Evolutionary conservation across 768 basidiomycete species (phyloP).

Genomic region (Rubroboletus pulcherrimus): DNA sequence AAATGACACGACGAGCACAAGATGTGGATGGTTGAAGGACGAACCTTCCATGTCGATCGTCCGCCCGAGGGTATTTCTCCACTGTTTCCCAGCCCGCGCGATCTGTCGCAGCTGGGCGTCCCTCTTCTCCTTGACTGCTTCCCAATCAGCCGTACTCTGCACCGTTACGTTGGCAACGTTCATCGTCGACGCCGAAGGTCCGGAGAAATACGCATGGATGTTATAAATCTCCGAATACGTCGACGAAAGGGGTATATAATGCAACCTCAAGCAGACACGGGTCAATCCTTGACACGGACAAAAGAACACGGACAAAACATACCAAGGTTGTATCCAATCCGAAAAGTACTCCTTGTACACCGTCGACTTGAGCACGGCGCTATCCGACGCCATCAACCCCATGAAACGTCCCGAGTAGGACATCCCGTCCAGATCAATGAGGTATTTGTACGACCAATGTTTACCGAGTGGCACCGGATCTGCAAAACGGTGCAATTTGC

Average conservation of each 20-base stretch:
- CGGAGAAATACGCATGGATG: conserved; percentile 89
- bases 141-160: conserved; percentile 28
- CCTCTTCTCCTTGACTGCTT: conserved; percentile 46
- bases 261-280: conserved; percentile 56
- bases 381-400: conserved; percentile 81
- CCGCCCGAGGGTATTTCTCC: conserved; percentile 82
- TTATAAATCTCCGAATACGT: conserved; percentile 92
- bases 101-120: conserved; percentile 76
- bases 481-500: conserved; percentile 62
- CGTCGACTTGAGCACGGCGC: conserved; percentile 85
- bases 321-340: conserved; percentile 93
- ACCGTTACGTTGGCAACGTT: conserved; percentile 49
- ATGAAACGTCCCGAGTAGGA: conserved; percentile 90
- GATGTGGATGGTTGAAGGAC: conserved; percentile 17
- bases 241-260: conserved; percentile 89
- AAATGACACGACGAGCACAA: not conserved
- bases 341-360: conserved; percentile 89
- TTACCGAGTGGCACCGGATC: conserved; percentile 77
- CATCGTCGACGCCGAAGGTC: conserved; percentile 62
- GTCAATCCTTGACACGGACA: not conserved
- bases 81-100: conserved; percentile 87
- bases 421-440: conserved; percentile 93
- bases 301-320: conserved; percentile 17
- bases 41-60: conserved; percentile 90
- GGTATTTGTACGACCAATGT: conserved; percentile 92